phyloP scores from a whole-genome alignment of 2,329 filamentous ascomycete species.

The Aureobasidium sp. region DNA sequence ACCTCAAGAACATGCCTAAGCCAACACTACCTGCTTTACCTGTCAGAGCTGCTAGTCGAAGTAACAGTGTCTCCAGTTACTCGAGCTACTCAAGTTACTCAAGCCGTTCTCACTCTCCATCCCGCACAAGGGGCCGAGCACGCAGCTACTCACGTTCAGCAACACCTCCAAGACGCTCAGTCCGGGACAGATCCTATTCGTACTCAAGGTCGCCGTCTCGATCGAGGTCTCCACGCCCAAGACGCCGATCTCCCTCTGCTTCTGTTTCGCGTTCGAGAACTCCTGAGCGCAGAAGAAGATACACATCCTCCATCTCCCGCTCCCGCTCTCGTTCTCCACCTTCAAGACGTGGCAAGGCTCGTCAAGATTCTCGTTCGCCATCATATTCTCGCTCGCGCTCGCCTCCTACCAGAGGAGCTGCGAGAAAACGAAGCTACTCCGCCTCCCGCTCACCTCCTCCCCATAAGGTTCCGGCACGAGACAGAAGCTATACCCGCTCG shows the following conservation, averaged over 20 bases:
- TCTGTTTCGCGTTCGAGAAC: constrained; percentile 21
- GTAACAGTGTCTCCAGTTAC: constrained; percentile 65
- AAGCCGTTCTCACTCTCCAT: constrained; percentile 23
- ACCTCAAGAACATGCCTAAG: constrained; percentile 81
- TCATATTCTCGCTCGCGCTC: constrained; percentile 17
- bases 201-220: constrained; percentile 12
- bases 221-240: constrained; percentile 12
- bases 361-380: constrained; percentile 14
- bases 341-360: constrained; percentile 14
- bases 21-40: constrained; percentile 64
- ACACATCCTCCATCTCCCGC: constrained; percentile 16
- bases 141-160: constrained; percentile 21
- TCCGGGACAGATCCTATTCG: constrained; percentile 10
- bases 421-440: constrained; percentile 16
- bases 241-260: constrained; percentile 11
- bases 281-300: constrained; percentile 18
- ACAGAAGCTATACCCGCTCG: constrained; percentile 11
- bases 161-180: constrained; percentile 19
- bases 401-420: constrained; percentile 16
- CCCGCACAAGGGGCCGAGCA: constrained; percentile 17
- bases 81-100: constrained; percentile 70
- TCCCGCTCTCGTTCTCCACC: constrained; percentile 18
- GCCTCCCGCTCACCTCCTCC: constrained; percentile 13
- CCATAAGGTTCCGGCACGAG: not conserved
- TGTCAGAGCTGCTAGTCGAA: constrained; percentile 38